phyloP scores from a whole-genome alignment of 345 rosid species.

The Turnera subulata region DNA sequence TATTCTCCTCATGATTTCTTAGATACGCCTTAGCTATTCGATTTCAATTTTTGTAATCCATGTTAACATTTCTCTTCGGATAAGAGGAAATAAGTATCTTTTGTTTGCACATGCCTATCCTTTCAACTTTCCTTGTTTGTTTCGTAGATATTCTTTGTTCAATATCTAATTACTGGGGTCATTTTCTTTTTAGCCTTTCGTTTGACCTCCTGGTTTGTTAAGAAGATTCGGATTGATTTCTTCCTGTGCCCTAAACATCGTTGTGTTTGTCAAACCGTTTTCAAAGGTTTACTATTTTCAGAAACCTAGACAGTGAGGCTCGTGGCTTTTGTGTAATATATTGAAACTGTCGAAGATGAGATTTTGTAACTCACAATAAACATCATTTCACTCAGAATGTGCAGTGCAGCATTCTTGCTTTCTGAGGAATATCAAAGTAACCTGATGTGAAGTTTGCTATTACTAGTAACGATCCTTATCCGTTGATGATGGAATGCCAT shows the following conservation, averaged over 20 bases:
- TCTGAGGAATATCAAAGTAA: too few species aligned
- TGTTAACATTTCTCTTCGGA: neutral
- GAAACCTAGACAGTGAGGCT: conserved; percentile 56
- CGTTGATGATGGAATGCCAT: too few species aligned
- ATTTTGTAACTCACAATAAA: too few species aligned
- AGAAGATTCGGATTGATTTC: neutral
- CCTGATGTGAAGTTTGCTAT: too few species aligned
- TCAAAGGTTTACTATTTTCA: neutral
- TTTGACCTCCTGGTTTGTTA: too few species aligned
- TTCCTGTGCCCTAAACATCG: neutral
- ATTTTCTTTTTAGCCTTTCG: neutral
- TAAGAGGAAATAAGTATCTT: neutral
- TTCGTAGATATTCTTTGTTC: neutral
- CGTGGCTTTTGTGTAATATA: conserved; percentile 4
- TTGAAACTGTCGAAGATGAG: too few species aligned
- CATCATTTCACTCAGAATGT: too few species aligned
- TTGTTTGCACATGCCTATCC: too few species aligned
- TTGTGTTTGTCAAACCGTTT: neutral
- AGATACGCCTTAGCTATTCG: too few species aligned
- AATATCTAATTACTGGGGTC: neutral
- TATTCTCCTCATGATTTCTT: neutral
- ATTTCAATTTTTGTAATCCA: neutral
- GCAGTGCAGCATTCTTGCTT: too few species aligned
- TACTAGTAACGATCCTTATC: too few species aligned
- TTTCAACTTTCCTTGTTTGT: too few species aligned